Evolutionary conservation across 441 rosid species (phyloP).

Genomic region (Syzygium malaccense): DNA sequence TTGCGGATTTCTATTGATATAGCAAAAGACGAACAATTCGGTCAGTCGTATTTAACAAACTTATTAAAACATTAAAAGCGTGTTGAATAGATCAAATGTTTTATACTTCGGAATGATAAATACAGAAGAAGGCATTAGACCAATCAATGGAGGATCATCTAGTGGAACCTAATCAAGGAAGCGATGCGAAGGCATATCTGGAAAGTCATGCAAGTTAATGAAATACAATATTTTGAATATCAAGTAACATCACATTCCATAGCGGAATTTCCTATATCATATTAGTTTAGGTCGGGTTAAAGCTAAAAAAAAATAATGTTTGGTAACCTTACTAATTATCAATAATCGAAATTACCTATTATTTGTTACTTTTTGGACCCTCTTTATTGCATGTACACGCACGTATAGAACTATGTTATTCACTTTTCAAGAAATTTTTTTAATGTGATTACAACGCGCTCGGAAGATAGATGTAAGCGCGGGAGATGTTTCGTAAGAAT

Average conservation of each 20-base stretch:
- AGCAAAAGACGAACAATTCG: background rate
- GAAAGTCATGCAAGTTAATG: background rate
- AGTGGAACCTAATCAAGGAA: background rate
- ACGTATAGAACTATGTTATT: background rate
- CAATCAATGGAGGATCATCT: background rate
- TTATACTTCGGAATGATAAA: background rate
- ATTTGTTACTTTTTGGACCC: background rate
- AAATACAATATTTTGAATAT: background rate
- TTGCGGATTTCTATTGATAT: background rate
- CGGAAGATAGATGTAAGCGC: rapidly evolving
- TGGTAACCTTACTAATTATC: background rate
- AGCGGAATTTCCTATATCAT: background rate
- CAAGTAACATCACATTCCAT: background rate
- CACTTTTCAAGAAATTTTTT: background rate
- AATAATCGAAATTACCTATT: background rate
- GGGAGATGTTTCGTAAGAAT: background rate
- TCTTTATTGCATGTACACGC: no score
- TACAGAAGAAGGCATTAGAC: background rate
- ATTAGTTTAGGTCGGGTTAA: background rate
- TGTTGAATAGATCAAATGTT: background rate
- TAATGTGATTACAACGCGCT: background rate
- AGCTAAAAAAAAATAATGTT: background rate
- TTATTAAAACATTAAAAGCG: background rate
- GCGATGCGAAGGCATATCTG: background rate
- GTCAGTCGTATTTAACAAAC: background rate